Evolutionary conservation across 2,329 filamentous ascomycete species (phyloP).

Genomic region (Pseudogymnoascus sp.): DNA sequence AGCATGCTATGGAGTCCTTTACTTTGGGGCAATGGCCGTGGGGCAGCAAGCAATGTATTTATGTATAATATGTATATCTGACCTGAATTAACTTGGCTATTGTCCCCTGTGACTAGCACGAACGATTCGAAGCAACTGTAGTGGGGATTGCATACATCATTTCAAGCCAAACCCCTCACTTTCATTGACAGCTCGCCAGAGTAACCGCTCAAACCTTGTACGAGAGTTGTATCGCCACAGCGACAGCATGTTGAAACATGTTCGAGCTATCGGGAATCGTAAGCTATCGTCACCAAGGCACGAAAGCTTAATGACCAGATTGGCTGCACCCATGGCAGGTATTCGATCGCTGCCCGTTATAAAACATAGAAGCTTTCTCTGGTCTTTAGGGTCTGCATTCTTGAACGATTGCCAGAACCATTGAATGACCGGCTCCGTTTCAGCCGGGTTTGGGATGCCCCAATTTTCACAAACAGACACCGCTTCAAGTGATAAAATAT

Average conservation of each 20-base stretch:
- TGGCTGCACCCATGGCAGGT: constrained; percentile 76
- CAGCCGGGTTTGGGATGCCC: constrained; percentile 46
- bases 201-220: constrained; percentile 57
- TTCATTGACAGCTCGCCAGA: constrained; percentile 82
- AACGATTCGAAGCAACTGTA: neutral
- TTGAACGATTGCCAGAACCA: constrained; percentile 90
- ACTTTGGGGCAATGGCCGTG: constrained; percentile 7
- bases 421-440: constrained; percentile 55
- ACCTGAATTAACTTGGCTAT: neutral
- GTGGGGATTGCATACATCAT: constrained; percentile 29
- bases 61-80: constrained; percentile 2
- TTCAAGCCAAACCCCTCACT: constrained; percentile 91
- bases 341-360: constrained; percentile 87
- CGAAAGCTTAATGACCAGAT: constrained; percentile 64
- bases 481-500: constrained; percentile 64
- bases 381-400: constrained; percentile 53
- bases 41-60: neutral
- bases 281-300: constrained; percentile 66
- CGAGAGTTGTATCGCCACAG: constrained; percentile 63
- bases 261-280: constrained; percentile 76
- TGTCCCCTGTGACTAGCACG: neutral
- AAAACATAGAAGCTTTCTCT: constrained; percentile 73
- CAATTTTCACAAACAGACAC: constrained; percentile 80
- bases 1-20: constrained; percentile 9
- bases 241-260: constrained; percentile 81